phyloP scores from a whole-genome alignment of 2,329 filamentous ascomycete species.

The Leptographium procerum region DNA sequence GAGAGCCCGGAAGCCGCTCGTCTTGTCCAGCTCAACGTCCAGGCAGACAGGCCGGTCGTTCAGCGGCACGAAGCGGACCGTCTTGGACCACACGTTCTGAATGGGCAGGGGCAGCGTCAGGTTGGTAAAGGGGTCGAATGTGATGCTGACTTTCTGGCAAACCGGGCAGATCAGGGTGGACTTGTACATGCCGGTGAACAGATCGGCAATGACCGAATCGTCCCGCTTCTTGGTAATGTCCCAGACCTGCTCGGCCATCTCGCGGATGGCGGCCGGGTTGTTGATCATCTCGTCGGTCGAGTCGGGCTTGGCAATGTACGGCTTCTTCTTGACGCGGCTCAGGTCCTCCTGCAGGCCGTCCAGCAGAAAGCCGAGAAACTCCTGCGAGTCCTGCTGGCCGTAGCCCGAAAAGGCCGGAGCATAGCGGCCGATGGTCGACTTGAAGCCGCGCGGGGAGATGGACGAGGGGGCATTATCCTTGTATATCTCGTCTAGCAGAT shows the following conservation, averaged over 20 bases:
- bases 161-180: conserved; percentile 87
- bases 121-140: conserved; percentile 95
- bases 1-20: conserved; percentile 54
- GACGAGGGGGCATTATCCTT: conserved; percentile 53
- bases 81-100: conserved; percentile 67
- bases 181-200: conserved; percentile 98
- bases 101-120: conserved; percentile 83
- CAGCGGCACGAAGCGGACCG: conserved; percentile 67
- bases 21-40: conserved; percentile 69
- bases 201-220: conserved; percentile 86
- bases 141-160: conserved; percentile 94
- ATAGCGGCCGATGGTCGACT: conserved; percentile 67
- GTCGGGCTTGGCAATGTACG: conserved; percentile 94
- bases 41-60: conserved; percentile 60
- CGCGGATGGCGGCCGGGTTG: conserved; percentile 65
- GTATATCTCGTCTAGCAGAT: conserved; percentile 69
- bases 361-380: conserved; percentile 88
- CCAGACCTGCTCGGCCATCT: conserved; percentile 82
- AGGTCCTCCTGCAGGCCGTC: conserved; percentile 93
- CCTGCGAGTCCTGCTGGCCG: conserved; percentile 93
- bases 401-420: conserved; percentile 85
- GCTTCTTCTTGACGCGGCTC: conserved; percentile 88
- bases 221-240: conserved; percentile 86
- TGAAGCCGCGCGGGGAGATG: conserved; percentile 71
- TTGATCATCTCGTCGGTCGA: conserved; percentile 93